Evolutionary conservation across 1,284 basidiomycete genomes (phyloP).

Genomic region (Grifola frondosa): DNA sequence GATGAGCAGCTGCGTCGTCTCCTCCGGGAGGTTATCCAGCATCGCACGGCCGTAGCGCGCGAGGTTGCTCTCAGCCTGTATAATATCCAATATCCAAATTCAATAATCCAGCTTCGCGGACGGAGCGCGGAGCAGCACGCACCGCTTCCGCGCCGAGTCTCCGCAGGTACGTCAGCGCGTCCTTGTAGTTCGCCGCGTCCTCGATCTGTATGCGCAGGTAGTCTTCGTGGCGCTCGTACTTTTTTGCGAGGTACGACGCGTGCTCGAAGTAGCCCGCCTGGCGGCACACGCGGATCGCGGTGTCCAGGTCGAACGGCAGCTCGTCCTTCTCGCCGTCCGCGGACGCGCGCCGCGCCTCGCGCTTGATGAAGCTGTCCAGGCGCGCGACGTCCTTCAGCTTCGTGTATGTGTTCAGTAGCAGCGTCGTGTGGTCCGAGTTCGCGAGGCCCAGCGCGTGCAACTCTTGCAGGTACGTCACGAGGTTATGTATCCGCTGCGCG

Average conservation of each 20-base stretch:
- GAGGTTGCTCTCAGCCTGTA: conserved; percentile 78
- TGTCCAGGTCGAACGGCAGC: conserved; percentile 94
- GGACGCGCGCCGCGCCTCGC: conserved; percentile 55
- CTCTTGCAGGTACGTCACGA: conserved; percentile 95
- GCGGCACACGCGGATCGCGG: conserved; percentile 93
- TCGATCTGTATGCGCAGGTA: conserved; percentile 95
- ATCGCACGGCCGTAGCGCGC: conserved; percentile 84
- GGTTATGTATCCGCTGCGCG: conserved; percentile 92
- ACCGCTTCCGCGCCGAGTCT: conserved; percentile 77
- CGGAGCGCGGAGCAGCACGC: conserved; percentile 32
- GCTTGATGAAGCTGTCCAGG: conserved; percentile 91
- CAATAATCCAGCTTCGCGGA: neutral
- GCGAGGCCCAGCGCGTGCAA: conserved; percentile 87
- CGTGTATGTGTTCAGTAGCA: conserved; percentile 94
- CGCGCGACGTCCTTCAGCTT: conserved; percentile 91
- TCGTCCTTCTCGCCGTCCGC: conserved; percentile 47
- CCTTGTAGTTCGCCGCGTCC: conserved; percentile 81
- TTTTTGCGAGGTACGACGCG: conserved; percentile 90
- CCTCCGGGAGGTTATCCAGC: conserved; percentile 78
- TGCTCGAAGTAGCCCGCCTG: conserved; percentile 97
- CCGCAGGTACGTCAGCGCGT: conserved; percentile 82
- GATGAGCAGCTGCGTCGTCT: conserved; percentile 89
- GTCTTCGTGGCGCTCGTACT: conserved; percentile 90
- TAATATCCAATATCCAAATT: too few relatives aligned
- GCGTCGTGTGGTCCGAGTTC: conserved; percentile 95